phyloP scores from a whole-genome alignment of 495 filamentous ascomycete genomes.

The Clavariopsis aquatica region DNA sequence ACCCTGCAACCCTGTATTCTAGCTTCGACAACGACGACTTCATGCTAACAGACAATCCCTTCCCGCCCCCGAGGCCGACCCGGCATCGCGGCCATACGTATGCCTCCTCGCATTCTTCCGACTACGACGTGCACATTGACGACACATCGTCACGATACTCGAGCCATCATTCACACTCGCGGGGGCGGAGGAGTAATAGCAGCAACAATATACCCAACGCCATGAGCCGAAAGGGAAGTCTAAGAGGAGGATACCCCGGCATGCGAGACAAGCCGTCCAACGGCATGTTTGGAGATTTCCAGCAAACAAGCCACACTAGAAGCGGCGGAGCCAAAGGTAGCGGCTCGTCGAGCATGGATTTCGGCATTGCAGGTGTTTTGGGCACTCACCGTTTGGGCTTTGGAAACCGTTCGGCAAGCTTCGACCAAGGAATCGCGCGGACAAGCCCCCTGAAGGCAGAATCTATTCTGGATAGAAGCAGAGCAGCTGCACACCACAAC shows the following conservation, averaged over 20 bases:
- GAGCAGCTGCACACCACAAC: slow-evolving; percentile 33
- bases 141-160: slow-evolving; percentile 67
- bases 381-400: slow-evolving; percentile 60
- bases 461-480: slow-evolving; percentile 40
- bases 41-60: slow-evolving; percentile 33
- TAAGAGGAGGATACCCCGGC: slow-evolving; percentile 50
- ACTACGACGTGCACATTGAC: slow-evolving; percentile 65
- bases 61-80: slow-evolving; percentile 20
- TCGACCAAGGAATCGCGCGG: slow-evolving; percentile 62
- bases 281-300: slow-evolving; percentile 26
- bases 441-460: slow-evolving; percentile 18
- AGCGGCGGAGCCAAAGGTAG: slow-evolving; percentile 62
- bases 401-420: slow-evolving; percentile 72
- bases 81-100: slow-evolving; percentile 60
- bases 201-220: slow-evolving; percentile 70
- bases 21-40: slow-evolving; percentile 34
- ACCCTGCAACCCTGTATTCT: slow-evolving; percentile 27
- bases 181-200: slow-evolving; percentile 76
- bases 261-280: slow-evolving; percentile 46
- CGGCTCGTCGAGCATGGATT: slow-evolving; percentile 68
- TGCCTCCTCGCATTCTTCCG: slow-evolving; percentile 72
- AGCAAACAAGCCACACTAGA: slow-evolving; percentile 28
- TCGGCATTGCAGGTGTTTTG: slow-evolving; percentile 58
- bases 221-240: slow-evolving; percentile 65
- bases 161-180: slow-evolving; percentile 57